Conservation (phyloP, 2,329 filamentous ascomycete genomes). For the Colletotrichum horii region DNA sequence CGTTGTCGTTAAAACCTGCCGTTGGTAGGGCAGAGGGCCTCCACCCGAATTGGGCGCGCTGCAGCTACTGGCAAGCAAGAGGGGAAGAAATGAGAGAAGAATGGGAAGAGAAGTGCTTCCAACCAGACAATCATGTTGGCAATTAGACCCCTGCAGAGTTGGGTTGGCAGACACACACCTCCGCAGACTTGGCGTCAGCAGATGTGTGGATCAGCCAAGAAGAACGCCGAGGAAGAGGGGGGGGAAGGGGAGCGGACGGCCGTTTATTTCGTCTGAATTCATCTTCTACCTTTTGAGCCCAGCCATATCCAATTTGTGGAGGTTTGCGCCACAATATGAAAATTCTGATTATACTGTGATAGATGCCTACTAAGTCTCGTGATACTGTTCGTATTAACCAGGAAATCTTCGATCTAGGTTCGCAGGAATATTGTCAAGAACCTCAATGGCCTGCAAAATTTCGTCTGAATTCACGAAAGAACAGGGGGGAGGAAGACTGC, state of each 20-base stretch:
- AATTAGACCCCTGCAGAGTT: not conserved
- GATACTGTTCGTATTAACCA: not conserved
- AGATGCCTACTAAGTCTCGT: not conserved
- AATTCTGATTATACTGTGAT: too few species aligned
- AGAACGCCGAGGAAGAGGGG: not conserved
- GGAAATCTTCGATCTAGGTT: not conserved
- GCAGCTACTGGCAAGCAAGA: not conserved
- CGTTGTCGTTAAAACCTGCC: conserved; percentile 17
- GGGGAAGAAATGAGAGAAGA: not conserved
- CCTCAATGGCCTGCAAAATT: not conserved
- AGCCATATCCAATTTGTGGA: too few species aligned
- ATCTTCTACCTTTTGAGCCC: too few species aligned
- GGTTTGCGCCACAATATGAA: too few species aligned
- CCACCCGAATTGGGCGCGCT: not conserved
- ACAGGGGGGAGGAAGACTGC: too few species aligned
- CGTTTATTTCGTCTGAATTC: not conserved
- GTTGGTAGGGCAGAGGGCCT: not conserved
- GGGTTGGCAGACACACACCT: not conserved
- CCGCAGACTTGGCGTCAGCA: conserved; percentile 19
- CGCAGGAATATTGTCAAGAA: not conserved
- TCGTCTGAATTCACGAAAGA: not conserved
- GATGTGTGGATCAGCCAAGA: conserved; percentile 22
- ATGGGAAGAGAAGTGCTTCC: not conserved
- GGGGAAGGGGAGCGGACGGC: not conserved
- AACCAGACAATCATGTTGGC: not conserved